Conservation (phyloP, 495 filamentous ascomycete species). For the Hapsidospora chrysogenum region DNA sequence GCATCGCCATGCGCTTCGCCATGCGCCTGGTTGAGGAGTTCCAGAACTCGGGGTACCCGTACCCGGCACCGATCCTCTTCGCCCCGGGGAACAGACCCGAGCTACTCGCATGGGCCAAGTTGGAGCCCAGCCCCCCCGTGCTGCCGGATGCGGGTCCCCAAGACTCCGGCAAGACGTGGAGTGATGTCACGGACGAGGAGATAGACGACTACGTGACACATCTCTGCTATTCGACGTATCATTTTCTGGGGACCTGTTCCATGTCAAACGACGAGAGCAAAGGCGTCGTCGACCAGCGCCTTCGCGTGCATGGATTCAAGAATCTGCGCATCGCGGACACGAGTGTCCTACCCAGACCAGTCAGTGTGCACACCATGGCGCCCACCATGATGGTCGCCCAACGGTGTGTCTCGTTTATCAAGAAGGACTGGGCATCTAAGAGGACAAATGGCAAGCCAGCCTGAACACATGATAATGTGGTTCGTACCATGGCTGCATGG, state of each 20-base stretch:
- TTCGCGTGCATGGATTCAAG: conserved; percentile 30
- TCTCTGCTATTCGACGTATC: conserved; percentile 6
- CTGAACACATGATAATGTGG: too few species aligned
- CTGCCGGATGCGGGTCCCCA: neutral
- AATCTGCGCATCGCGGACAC: conserved; percentile 29
- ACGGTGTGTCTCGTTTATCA: conserved; percentile 32
- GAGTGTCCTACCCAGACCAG: conserved; percentile 30
- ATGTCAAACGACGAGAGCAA: conserved; percentile 9
- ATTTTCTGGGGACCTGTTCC: conserved; percentile 10
- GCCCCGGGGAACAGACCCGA: conserved; percentile 8
- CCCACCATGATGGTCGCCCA: conserved; percentile 35
- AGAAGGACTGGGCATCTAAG: conserved; percentile 13
- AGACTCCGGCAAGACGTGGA: conserved; percentile 4
- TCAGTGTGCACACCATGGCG: conserved; percentile 25
- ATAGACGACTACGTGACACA: conserved; percentile 11
- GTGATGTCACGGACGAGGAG: conserved; percentile 9
- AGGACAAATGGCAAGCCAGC: neutral
- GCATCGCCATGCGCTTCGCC: conserved; percentile 9
- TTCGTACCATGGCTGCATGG: too few species aligned
- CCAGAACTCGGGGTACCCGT: conserved; percentile 7
- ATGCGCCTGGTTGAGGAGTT: conserved; percentile 12
- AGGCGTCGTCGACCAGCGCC: conserved; percentile 29
- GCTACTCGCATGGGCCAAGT: conserved; percentile 5
- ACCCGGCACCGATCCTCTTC: conserved; percentile 5
- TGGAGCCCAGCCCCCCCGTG: neutral